These are phyloP conservation scores for Xylaria palmicola DNA, from an alignment of 495 filamentous ascomycete species.

Conservation along the genomic window DNA sequence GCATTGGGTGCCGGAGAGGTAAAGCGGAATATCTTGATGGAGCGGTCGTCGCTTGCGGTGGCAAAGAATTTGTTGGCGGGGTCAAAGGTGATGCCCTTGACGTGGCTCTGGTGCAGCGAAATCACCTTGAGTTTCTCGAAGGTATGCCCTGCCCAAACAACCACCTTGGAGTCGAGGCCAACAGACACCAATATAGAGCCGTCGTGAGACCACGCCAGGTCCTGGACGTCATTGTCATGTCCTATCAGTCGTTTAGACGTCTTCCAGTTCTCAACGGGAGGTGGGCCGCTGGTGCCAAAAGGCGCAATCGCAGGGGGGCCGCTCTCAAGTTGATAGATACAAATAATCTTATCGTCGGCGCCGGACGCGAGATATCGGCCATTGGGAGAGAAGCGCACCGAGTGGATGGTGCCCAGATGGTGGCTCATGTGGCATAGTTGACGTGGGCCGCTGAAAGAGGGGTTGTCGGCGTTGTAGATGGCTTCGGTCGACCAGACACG, in stretches of 20 bases:
- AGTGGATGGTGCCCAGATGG: conserved; percentile 95
- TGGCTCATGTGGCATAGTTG: conserved; percentile 98
- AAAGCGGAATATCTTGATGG: conserved; percentile 95
- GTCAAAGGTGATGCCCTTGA: conserved; percentile 98
- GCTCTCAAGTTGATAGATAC: conserved; percentile 87
- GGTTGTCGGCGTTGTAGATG: conserved; percentile 73
- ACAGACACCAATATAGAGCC: conserved; percentile 94
- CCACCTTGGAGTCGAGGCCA: conserved; percentile 94
- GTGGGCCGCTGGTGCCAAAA: conserved; percentile 81
- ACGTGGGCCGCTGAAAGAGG: conserved; percentile 72
- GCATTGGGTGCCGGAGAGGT: conserved; percentile 89
- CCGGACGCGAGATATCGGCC: conserved; percentile 92
- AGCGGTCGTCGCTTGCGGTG: conserved; percentile 93
- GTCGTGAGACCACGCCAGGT: conserved; percentile 95
- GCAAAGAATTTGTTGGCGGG: conserved; percentile 99
- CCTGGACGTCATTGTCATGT: conserved; percentile 98
- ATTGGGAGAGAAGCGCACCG: conserved; percentile 92
- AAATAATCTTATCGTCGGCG: conserved; percentile 97
- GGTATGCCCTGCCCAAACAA: conserved; percentile 95
- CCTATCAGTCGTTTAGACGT: conserved; percentile 88
- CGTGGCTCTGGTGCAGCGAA: conserved; percentile 88
- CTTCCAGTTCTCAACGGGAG: conserved; percentile 95
- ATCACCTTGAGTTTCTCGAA: conserved; percentile 97
- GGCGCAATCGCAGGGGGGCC: conserved; percentile 59
- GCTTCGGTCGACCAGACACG: conserved; percentile 97